Conservation (phyloP, 2,329 filamentous ascomycete genomes). For the Pseudocercospora cruenta region DNA sequence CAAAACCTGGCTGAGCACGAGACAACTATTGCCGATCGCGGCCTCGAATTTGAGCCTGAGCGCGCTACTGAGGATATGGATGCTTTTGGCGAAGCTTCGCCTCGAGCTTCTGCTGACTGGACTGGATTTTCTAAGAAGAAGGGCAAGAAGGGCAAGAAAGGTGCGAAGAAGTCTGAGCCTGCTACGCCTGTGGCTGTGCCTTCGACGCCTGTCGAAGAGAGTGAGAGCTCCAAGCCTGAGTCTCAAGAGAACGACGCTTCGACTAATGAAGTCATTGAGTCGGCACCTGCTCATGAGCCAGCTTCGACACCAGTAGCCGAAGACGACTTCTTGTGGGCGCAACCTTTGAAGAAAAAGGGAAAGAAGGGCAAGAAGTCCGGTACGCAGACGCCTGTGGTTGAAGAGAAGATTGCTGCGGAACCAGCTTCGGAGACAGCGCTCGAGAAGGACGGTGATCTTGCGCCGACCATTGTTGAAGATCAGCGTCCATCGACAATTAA, state of each 20-base stretch:
- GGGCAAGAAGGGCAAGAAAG: conserved; percentile 28
- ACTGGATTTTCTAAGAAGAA: conserved; percentile 23
- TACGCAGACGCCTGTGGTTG: neutral
- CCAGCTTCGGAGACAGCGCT: neutral
- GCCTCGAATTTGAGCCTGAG: conserved; percentile 21
- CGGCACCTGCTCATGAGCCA: neutral
- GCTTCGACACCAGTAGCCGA: neutral
- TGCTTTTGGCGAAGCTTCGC: conserved; percentile 19
- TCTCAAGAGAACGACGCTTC: neutral
- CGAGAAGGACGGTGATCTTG: neutral
- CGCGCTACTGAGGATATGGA: conserved; percentile 25
- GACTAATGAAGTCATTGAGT: neutral
- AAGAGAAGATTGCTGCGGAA: neutral
- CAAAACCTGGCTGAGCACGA: neutral
- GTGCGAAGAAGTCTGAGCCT: conserved; percentile 15
- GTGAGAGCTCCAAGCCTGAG: neutral
- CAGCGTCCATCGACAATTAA: neutral
- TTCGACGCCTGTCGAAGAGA: neutral
- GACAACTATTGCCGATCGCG: conserved; percentile 16
- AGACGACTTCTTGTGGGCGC: conserved; percentile 8
- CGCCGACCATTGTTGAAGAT: neutral
- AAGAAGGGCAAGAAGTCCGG: conserved; percentile 1
- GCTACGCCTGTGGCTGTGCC: neutral
- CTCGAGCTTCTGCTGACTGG: conserved; percentile 17
- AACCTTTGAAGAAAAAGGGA: conserved; percentile 24